Evolutionary conservation across 768 basidiomycete species (phyloP), one percentile per base, ranked within the genome.

Genomic region (Boletus sp.): DNA sequence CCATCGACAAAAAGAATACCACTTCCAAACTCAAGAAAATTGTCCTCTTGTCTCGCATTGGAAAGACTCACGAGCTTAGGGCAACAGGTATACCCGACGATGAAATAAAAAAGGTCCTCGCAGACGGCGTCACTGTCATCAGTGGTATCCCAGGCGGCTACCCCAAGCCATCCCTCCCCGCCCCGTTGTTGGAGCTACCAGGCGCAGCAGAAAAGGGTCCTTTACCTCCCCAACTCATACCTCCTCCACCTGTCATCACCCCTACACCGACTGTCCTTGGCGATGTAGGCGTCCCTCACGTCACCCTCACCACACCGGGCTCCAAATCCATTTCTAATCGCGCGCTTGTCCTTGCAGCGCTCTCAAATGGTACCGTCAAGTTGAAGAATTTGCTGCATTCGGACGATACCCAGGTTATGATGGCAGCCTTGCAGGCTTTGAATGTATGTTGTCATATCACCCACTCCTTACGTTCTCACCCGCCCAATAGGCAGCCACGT

Each of bases 341-440:
- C 32, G 93, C 91, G 0, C 77, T 99, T 38, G 87, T 98, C 2
- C 83, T 99, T 29, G 96, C 97, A 9, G 94, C 96, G 1, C 83
- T 99, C 14, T 93, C 84, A 0, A 83, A 81, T 43, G 97, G 96
- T 1, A 91, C 87, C 0, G 97, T 95, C 72, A 79, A 87, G 57
- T 74, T 99, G 52, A 87, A 78, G 71, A 99, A 99, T 63, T 74
- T 99, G 6, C 77, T 99, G 34, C 96, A 98, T 67, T 97, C 94
- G 4, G 96, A 98, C 64, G 96, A 99, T 67, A 99, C 97, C 0
- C 93, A 95, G 62, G 96, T 99, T 50, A 99, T 99, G 97, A 98
- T 98, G 94, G 79, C 86, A 4, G 96, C 95, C 33, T 78, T 98
- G 30, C 75, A 83, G 40, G 91, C 93, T 50, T 82, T 99, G 58